These are phyloP conservation scores for Fistulinella cinereoalba DNA, from an alignment of 1,284 basidiomycete genomes.

Conservation along the genomic window DNA sequence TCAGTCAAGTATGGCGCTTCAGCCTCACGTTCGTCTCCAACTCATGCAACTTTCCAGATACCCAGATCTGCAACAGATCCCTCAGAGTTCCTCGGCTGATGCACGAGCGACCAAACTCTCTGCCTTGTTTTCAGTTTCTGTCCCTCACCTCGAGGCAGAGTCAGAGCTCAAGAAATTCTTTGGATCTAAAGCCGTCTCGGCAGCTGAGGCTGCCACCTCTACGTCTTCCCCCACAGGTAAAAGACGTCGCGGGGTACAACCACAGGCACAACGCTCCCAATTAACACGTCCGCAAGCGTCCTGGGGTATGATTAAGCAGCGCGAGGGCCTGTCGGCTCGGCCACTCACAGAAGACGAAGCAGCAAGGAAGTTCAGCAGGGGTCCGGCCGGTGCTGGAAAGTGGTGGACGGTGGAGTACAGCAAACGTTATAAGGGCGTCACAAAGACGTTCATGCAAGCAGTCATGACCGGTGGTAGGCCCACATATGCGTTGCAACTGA, in stretches of 20 bases:
- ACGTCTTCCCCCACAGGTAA: constrained; percentile 32
- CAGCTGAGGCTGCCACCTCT: constrained; percentile 41
- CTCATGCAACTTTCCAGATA: constrained; percentile 39
- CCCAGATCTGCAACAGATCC: constrained; percentile 49
- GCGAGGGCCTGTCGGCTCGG: constrained; percentile 70
- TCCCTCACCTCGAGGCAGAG: constrained; percentile 79
- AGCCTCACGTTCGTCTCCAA: not conserved
- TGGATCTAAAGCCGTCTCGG: constrained; percentile 79
- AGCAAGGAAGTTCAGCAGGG: constrained; percentile 41
- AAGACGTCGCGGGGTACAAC: constrained; percentile 28
- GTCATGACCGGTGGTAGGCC: constrained; percentile 75
- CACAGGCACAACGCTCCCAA: constrained; percentile 49
- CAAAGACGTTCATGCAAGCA: constrained; percentile 75
- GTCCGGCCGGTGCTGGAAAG: constrained; percentile 53
- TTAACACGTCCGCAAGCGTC: constrained; percentile 58
- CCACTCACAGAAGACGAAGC: constrained; percentile 57
- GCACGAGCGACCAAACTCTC: constrained; percentile 38
- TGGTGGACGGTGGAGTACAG: constrained; percentile 89
- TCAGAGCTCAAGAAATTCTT: constrained; percentile 91
- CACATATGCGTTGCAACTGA: not conserved
- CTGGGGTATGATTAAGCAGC: constrained; percentile 62
- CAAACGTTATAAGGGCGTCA: constrained; percentile 76
- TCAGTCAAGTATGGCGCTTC: constrained; percentile 59
- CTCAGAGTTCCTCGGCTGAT: constrained; percentile 14
- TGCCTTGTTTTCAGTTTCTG: constrained; percentile 69